Base-by-base conservation (phyloP, 805 yeast genomes). In the Metschnikowia santaceciliae region DNA sequence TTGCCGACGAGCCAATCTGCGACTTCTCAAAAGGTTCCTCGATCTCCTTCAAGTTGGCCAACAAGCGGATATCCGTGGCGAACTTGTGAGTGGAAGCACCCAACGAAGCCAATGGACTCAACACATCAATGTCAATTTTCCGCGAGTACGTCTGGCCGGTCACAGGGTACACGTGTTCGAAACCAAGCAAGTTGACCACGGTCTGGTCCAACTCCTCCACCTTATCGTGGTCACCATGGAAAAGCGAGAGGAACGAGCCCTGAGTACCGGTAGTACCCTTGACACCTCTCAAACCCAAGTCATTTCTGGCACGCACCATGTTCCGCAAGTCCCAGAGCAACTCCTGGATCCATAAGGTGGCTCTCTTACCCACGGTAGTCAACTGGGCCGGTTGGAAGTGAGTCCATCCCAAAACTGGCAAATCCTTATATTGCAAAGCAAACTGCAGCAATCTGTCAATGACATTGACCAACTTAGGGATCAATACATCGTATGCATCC, bases 201-300 rank as follows among this genome's bases (percentile, higher is more conserved):
- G 90, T 85, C 68, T 87, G 84, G 70, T 94, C 99, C 63, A 94
- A 77, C 50, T 77, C 83, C 75, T 94, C 99, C 58, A 94, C 99
- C 75, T 89, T 90, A 67, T 88, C 97, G 72, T 92, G 97, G 71
- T 94, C 86, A 58, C 98, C 98, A 63, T 92, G 95, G 84, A 90
- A 94, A 61, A 94, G 80, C 17, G 97, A 81, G 67, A 94, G 76
- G 81, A 94, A 94, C 1, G 98, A 92, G 50, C 88, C 99, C 75
- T 94, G 99, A 38, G 99, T 94, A 72, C 99, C 99, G 45, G 99
- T 94, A 54, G 99, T 94, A 67, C 99, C 99, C 77, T 94, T 94
- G 60, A 91, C 98, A 69, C 99, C 99, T 74, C 99, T 84, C 63
- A 94, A 79, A 44, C 98, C 98, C 59, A 94, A 73, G 69, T 94